Conservation (phyloP, 2,329 filamentous ascomycete genomes). For the Mariannaea sp. region DNA sequence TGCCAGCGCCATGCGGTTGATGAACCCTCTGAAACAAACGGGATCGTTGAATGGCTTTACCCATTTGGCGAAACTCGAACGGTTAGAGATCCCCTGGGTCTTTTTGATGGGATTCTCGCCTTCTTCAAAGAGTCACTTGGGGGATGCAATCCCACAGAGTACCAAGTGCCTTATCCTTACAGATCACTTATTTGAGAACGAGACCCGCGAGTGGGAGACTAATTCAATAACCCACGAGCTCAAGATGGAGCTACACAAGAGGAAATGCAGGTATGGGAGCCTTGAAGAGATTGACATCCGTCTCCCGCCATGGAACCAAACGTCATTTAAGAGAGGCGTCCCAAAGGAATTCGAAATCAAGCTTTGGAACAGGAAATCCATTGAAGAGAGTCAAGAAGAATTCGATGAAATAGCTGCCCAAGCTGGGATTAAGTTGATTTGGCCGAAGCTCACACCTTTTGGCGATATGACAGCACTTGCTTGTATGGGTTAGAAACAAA, state of each 20-base stretch:
- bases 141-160: not conserved
- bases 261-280: no score
- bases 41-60: not conserved
- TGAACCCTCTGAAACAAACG: not conserved
- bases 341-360: no score
- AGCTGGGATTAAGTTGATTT: not conserved
- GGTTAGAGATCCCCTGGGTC: not conserved
- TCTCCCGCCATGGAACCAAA: no score
- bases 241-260: not conserved
- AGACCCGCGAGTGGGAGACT: not conserved
- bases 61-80: not conserved
- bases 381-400: not conserved
- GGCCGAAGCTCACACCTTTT: not conserved
- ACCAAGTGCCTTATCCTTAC: not conserved
- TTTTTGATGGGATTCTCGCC: not conserved
- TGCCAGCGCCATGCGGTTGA: not conserved
- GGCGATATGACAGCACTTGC: not conserved
- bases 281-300: no score
- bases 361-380: no score
- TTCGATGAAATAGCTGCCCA: not conserved
- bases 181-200: not conserved
- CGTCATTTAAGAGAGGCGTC: not conserved
- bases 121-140: not conserved
- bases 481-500: no score
- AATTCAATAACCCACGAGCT: not conserved